A percentile compares a stretch with the other conserved stretches of the same genome.
phyloP scores from a whole-genome alignment of 2,329 filamentous ascomycete genomes.

The Fusarium illudens region DNA sequence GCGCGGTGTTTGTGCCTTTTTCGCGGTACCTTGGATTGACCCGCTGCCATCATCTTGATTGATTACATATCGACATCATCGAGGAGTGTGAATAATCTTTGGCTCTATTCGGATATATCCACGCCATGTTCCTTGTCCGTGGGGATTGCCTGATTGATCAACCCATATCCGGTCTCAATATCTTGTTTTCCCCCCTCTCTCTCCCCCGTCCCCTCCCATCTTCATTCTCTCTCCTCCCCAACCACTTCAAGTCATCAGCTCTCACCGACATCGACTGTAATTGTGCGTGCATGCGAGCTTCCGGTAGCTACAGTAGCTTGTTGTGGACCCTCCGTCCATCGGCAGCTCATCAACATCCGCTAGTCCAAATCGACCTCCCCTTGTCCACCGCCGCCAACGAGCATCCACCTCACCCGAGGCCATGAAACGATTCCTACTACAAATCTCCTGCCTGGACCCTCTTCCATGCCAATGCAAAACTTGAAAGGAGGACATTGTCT shows the following conservation, averaged over 20 bases:
- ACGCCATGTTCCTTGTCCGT: neutral
- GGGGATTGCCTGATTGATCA: constrained; percentile 4
- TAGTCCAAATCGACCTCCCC: neutral
- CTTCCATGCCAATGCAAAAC: neutral
- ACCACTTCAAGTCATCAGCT: neutral
- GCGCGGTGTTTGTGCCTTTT: constrained; percentile 10
- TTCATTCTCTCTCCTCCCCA: neutral
- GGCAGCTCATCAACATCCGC: constrained; percentile 21
- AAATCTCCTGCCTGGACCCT: constrained; percentile 15
- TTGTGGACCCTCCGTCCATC: neutral
- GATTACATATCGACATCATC: neutral
- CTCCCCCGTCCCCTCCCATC: neutral
- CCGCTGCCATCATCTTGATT: neutral
- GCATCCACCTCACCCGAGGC: constrained; percentile 15
- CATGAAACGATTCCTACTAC: constrained; percentile 18
- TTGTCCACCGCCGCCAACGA: neutral
- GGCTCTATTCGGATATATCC: neutral
- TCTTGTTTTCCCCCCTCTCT: neutral
- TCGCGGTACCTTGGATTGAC: neutral
- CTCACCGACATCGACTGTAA: constrained; percentile 28
- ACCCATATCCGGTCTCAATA: constrained; percentile 1
- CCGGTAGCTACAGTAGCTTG: neutral
- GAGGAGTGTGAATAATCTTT: neutral
- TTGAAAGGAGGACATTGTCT: neutral
- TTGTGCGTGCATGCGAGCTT: neutral